Conservation (phyloP, 2,329 filamentous ascomycete genomes). For the Penicillium glabrum region DNA sequence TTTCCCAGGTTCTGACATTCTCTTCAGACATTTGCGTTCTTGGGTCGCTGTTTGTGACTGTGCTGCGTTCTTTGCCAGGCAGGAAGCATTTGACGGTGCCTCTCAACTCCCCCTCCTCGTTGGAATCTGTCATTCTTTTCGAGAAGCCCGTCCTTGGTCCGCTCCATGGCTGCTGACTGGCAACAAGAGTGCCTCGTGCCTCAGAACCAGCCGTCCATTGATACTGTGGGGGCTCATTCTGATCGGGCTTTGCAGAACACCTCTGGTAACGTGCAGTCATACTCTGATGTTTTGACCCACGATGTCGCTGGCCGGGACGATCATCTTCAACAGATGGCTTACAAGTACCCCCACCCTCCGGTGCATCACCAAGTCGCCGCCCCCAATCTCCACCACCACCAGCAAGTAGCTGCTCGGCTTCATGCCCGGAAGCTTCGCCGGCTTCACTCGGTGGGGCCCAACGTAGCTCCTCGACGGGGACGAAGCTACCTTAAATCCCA, state of each 20-base stretch:
- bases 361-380: conserved; percentile 28
- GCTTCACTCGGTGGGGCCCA: conserved; percentile 34
- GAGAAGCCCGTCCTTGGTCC: conserved; percentile 34
- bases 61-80: conserved; percentile 40
- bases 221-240: conserved; percentile 35
- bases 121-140: conserved; percentile 45
- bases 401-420: conserved; percentile 27
- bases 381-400: conserved; percentile 27
- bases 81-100: conserved; percentile 38
- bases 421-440: conserved; percentile 38
- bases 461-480: conserved; percentile 26
- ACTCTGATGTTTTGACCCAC: conserved; percentile 35
- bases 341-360: conserved; percentile 37
- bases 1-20: conserved; percentile 45
- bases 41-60: conserved; percentile 33
- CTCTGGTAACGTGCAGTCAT: conserved; percentile 45
- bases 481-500: conserved; percentile 42
- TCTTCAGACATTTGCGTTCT: conserved; percentile 42
- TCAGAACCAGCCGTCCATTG: conserved; percentile 38
- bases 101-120: conserved; percentile 30
- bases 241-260: conserved; percentile 42
- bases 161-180: conserved; percentile 43
- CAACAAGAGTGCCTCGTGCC: conserved; percentile 40
- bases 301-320: conserved; percentile 32
- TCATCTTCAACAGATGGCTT: conserved; percentile 35